Evolutionary conservation across 441 rosid genomes (phyloP), one percentile per base, ranked within the genome.

Genomic region (Pelargonium cotyledonis): DNA sequence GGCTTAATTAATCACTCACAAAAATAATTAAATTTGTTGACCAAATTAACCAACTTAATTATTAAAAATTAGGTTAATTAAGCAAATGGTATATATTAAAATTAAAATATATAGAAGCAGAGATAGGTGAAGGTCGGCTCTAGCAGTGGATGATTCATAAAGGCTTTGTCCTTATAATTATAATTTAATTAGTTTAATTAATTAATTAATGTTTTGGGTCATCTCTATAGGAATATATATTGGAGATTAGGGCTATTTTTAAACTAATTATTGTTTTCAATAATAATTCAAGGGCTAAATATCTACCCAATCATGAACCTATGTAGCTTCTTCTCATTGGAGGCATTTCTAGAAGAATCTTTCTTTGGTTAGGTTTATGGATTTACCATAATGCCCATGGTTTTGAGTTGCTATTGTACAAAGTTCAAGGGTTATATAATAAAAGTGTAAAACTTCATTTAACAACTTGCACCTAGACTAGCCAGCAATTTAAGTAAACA

Each of bases 321-420:
- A 31, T 23, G 63, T 19, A 67, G 72, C 69, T 11, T 64, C 70
- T 35, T 70, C 46, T 73, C 64, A 63, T 51, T 67, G 74, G 73
- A 67, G 38, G 71, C n/a, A 70, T 66, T 69, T 57, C 58, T 18
- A 2, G 55, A 58, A 64, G 67, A 69, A 77, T 67, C 74, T 66
- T 18, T 55, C 23, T 15, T 41, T 8, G 35, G 14, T 55, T 11
- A 9, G 15, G 35, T 49, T 0, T 5, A 43, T 61, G 46, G 31
- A 47, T 21, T 68, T 68, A 57, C 38, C 65, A 68, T 8, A 21
- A 41, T 14, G 29, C 38, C 23, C 63, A 12, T 26, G 11, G 7
- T 47, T 51, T 46, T 2, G 15, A 15, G 49, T 3, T 40, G 29
- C 6, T 9, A 23, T 8, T 18, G 62, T 29, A 57, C 26, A 51